A percentile compares a stretch with the other conserved stretches of the same genome.
These are phyloP conservation scores for Protostelium mycophagum DNA, from an alignment of 78 protist species.

Conservation along the genomic window DNA sequence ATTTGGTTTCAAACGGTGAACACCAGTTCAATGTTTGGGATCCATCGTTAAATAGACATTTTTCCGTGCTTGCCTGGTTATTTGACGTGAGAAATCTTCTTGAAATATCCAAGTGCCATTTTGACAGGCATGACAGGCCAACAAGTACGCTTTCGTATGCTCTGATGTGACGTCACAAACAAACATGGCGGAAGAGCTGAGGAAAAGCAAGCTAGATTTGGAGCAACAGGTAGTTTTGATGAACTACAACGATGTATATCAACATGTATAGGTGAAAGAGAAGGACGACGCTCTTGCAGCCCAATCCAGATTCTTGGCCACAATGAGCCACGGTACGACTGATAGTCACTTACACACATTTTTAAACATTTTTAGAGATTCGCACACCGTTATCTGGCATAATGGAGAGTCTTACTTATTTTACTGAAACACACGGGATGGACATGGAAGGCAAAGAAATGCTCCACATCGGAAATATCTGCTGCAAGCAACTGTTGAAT, in stretches of 20 bases:
- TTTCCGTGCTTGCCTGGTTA: not conserved
- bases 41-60: not conserved
- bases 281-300: too few relatives aligned
- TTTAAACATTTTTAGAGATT: not conserved
- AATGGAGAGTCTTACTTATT: not conserved
- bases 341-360: not conserved
- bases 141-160: not conserved
- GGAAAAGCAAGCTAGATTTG: not conserved
- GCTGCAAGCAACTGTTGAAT: not conserved
- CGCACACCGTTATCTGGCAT: not conserved
- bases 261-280: too few relatives aligned
- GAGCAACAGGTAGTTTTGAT: not conserved
- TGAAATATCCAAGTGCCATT: too few relatives aligned
- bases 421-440: not conserved
- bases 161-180: not conserved
- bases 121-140: too few relatives aligned
- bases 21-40: not conserved
- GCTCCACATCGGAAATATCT: not conserved
- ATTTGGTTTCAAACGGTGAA: not conserved
- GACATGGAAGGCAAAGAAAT: not conserved
- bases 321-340: not conserved
- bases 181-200: not conserved
- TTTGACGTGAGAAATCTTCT: too few relatives aligned
- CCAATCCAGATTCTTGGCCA: not conserved
- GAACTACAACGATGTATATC: not conserved